These are phyloP conservation scores for Rutstroemia sp. DNA, from an alignment of 2,329 filamentous ascomycete species.

Conservation along the genomic window DNA sequence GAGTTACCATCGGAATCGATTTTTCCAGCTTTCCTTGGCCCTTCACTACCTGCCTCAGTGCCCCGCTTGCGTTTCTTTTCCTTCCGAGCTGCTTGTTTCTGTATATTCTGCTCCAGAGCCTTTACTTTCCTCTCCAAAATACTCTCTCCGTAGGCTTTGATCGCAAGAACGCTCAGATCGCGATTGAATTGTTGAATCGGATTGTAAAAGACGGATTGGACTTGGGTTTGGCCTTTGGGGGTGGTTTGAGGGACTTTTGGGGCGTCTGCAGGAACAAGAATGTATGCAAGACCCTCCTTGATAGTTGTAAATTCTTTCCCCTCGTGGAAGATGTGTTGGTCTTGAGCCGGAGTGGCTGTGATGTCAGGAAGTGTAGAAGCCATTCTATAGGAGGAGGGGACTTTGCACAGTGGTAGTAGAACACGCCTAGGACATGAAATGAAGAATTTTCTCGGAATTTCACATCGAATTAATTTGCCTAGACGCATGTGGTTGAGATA, in stretches of 20 bases:
- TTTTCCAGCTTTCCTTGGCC: conserved; percentile 30
- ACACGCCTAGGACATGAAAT: not conserved
- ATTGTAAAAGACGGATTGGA: conserved; percentile 92
- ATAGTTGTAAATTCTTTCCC: conserved; percentile 51
- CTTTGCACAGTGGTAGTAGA: not conserved
- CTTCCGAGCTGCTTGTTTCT: conserved; percentile 30
- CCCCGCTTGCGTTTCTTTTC: conserved; percentile 42
- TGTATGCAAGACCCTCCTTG: conserved; percentile 60
- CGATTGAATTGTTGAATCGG: conserved; percentile 99
- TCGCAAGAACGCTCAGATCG: conserved; percentile 85
- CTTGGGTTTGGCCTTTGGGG: conserved; percentile 47
- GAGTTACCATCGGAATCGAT: conserved; percentile 7
- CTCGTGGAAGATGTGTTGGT: conserved; percentile 34
- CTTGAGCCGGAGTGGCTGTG: conserved; percentile 22
- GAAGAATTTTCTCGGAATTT: not conserved
- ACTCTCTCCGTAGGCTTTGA: conserved; percentile 79
- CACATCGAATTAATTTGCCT: not conserved
- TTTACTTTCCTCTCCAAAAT: conserved; percentile 40
- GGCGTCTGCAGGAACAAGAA: conserved; percentile 51
- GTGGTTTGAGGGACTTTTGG: conserved; percentile 38
- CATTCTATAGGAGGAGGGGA: not conserved
- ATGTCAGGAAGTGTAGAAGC: conserved; percentile 17
- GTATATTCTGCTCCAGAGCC: conserved; percentile 36
- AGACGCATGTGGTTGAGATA: not conserved
- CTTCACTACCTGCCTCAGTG: conserved; percentile 25